Evolutionary conservation across 306 rosid genomes (phyloP).

Genomic region (Dryas drummondii): DNA sequence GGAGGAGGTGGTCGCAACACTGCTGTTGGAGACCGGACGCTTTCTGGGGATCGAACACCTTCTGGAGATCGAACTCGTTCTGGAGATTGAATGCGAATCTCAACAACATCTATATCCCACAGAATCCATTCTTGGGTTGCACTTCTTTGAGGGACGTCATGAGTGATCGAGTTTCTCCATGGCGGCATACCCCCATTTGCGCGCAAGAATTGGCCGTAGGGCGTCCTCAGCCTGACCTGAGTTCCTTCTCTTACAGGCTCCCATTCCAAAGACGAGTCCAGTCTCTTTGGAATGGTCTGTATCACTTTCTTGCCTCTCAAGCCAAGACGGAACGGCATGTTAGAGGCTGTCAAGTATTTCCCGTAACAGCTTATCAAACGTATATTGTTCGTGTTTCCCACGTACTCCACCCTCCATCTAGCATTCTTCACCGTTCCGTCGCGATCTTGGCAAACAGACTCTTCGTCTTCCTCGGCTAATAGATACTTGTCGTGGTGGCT

Average conservation of each 20-base stretch:
- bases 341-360: conserved; percentile 81
- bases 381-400: conserved; percentile 26
- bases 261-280: conserved; percentile 88
- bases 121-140: conserved; percentile 69
- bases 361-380: conserved; percentile 72
- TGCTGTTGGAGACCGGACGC: conserved; percentile 5
- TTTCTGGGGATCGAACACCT: conserved; percentile 1
- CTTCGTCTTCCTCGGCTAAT: conserved; percentile 69
- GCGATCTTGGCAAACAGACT: conserved; percentile 64
- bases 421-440: conserved; percentile 60
- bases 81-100: conserved; percentile 30
- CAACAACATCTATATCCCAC: conserved; percentile 77
- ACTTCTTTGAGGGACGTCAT: conserved; percentile 61
- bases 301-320: conserved; percentile 69
- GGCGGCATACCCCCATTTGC: conserved; percentile 88
- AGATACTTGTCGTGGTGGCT: conserved; percentile 85
- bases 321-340: conserved; percentile 61
- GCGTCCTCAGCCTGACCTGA: conserved; percentile 63
- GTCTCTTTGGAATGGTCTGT: conserved; percentile 55
- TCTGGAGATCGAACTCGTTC: background rate
- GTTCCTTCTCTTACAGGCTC: conserved; percentile 75
- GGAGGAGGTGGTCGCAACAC: conserved; percentile 1
- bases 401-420: conserved; percentile 68
- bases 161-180: conserved; percentile 85
- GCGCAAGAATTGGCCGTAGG: conserved; percentile 67